Evolutionary conservation across 2,329 filamentous ascomycete genomes (phyloP), one percentile per base, ranked within the genome.

Genomic region (Pezicula rhizophila): DNA sequence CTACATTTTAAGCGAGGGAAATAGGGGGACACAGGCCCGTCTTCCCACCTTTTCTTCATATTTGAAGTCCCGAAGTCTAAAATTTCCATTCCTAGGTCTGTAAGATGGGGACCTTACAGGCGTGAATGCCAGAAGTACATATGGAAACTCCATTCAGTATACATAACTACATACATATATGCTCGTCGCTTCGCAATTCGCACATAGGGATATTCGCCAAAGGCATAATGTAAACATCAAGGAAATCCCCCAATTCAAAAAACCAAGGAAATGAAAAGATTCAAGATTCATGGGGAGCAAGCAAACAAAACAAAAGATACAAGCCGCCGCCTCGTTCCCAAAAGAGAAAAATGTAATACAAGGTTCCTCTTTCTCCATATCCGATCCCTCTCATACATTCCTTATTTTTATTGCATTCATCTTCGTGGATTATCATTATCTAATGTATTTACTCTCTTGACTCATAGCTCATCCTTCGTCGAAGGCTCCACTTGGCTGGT

Each of bases 401-500:
- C 35, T 15, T 5, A 20, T 38, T 20, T 23, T 20, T 20, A 15
- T 15, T 38, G 10, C 35, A 12, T 15, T 20, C 35, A 15, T 38
- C 18, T 38, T 42, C 40, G 40, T 42, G 25, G 15, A 45, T 45
- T 45, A 45, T 45, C 43, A 45, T 45, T 45, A 45, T 12, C 18
- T 35, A 37, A 26, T 18, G 20, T 15, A 14, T 17, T 37, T 28
- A 15, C 6, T 18, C 11, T 20, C 35, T 37, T 45, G 23, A n/a
- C 11, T 68, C 60, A 79, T 66, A 79, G 68, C 65, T 79, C 76
- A 60, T 79, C 77, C 60, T 73, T 77, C 28, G 7, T 31, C 1
- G 28, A 31, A 31, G 28, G 28, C 4, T 26, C 26, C 20, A 71
- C 68, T 45, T 64, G 66, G 46, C 66, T 65, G 1, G 73, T 73